A percentile compares a stretch with the other conserved stretches of the same genome.
These are phyloP conservation scores for Macrocybe sp. DNA, from an alignment of 1,284 basidiomycete genomes.

Conservation along the genomic window DNA sequence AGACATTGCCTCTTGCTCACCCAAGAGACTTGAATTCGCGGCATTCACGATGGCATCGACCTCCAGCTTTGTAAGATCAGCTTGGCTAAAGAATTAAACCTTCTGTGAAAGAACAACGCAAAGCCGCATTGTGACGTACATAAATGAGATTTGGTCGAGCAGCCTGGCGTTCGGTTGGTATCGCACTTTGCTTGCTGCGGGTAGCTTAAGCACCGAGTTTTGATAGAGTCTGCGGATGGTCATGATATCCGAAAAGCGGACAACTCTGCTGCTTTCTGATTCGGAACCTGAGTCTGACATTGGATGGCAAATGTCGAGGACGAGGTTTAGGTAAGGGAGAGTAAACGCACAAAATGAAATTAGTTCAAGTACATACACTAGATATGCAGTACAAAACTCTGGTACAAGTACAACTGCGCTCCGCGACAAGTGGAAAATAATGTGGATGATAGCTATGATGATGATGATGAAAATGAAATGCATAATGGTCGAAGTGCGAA, in stretches of 20 bases:
- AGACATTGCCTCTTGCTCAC: conserved; percentile 29
- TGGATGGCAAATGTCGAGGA: background rate
- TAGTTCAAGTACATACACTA: no score
- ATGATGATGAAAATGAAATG: no score
- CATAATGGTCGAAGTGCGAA: no score
- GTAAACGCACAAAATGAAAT: no score
- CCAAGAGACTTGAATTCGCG: conserved; percentile 74
- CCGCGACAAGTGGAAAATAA: no score
- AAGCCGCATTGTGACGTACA: conserved; percentile 36
- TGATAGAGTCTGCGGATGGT: conserved; percentile 50
- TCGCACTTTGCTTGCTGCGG: conserved; percentile 22
- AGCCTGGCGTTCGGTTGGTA: conserved; percentile 32
- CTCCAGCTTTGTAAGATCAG: conserved; percentile 71
- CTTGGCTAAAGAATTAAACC: conserved; percentile 45
- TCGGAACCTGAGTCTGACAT: conserved; percentile 16
- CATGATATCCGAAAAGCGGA: conserved; percentile 40
- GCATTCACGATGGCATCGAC: conserved; percentile 87
- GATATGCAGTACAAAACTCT: no score
- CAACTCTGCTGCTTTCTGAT: conserved; percentile 9
- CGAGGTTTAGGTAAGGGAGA: background rate
- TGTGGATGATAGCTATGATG: no score
- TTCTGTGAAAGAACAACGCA: background rate
- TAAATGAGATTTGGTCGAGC: conserved; percentile 54
- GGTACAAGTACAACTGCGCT: no score
- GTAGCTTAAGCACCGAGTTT: conserved; percentile 23